These are phyloP conservation scores for Kuraishia ogatae DNA, from an alignment of 805 yeast genomes.

Conservation along the genomic window DNA sequence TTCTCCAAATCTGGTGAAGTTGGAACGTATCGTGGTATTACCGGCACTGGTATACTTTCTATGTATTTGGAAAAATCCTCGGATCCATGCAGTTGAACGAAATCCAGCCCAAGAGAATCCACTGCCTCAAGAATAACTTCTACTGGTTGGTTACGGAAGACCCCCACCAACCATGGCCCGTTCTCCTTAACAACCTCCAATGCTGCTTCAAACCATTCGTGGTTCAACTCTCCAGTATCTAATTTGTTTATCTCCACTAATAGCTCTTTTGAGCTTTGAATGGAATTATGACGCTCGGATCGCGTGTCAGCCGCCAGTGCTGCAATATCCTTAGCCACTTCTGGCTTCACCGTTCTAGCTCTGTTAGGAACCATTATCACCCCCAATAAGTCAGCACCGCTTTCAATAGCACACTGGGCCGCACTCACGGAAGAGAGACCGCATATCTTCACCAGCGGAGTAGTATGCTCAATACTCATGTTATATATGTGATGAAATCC, in stretches of 20 bases:
- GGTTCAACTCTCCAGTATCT: slow-evolving; percentile 6
- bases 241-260: slow-evolving; percentile 11
- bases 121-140: slow-evolving; percentile 45
- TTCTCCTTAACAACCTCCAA: slow-evolving; percentile 15
- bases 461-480: neutral
- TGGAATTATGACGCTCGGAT: slow-evolving; percentile 1
- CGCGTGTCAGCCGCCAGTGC: slow-evolving; percentile 13
- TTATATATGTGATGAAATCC: neutral
- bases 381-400: slow-evolving; percentile 76
- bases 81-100: slow-evolving; percentile 85
- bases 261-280: slow-evolving; percentile 12
- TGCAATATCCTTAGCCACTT: slow-evolving; percentile 39
- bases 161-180: slow-evolving; percentile 81
- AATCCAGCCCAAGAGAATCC: slow-evolving; percentile 46
- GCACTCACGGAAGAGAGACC: slow-evolving; percentile 66
- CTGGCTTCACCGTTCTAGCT: slow-evolving; percentile 53
- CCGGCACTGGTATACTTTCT: slow-evolving; percentile 34
- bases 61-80: slow-evolving; percentile 44
- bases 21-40: slow-evolving; percentile 65
- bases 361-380: slow-evolving; percentile 81
- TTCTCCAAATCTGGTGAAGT: slow-evolving; percentile 19
- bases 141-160: slow-evolving; percentile 73
- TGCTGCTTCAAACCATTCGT: slow-evolving; percentile 24
- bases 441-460: slow-evolving; percentile 66
- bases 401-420: slow-evolving; percentile 58